Percentiles rank a stretch among this genome's conserved stretches.
phyloP scores from a whole-genome alignment of 495 filamentous ascomycete species.

The Tetracladium setigerum region DNA sequence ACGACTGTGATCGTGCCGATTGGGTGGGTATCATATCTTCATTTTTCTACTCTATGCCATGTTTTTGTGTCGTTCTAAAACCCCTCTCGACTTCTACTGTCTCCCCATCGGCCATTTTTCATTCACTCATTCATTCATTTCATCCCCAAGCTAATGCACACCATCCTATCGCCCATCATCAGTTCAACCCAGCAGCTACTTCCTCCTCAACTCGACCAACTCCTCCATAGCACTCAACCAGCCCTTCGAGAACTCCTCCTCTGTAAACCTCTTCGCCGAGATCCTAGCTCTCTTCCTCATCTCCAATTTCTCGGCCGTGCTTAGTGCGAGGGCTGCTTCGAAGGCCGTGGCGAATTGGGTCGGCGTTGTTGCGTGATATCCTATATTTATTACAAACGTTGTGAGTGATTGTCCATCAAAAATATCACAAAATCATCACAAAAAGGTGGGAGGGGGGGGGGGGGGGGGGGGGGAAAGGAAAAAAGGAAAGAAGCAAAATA shows the following conservation, averaged over 20 bases:
- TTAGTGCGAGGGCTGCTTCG: slow-evolving; percentile 62
- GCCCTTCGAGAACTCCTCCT: slow-evolving; percentile 69
- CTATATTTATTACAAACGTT: slow-evolving; percentile 30
- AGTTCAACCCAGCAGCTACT: background rate
- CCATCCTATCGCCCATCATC: background rate
- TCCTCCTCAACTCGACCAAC: slow-evolving; percentile 47
- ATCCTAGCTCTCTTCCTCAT: slow-evolving; percentile 67
- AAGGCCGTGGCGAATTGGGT: slow-evolving; percentile 74
- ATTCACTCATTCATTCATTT: too few relatives aligned
- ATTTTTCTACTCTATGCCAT: too few relatives aligned
- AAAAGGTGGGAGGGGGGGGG: too few relatives aligned
- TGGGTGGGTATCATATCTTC: too few relatives aligned
- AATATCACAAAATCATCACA: too few relatives aligned
- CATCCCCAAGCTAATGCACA: too few relatives aligned
- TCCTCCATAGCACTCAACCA: slow-evolving; percentile 69
- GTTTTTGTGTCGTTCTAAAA: too few relatives aligned
- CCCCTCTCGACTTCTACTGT: too few relatives aligned
- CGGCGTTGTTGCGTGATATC: slow-evolving; percentile 73
- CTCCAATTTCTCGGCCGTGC: slow-evolving; percentile 54
- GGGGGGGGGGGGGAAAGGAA: background rate
- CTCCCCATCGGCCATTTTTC: too few relatives aligned
- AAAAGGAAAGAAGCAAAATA: slow-evolving; percentile 20
- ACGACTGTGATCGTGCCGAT: too few relatives aligned
- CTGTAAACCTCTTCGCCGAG: slow-evolving; percentile 76
- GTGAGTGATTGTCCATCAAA: too few relatives aligned